Conservation (phyloP, 2,329 filamentous ascomycete genomes). For the Fusarium xyrophilum region DNA sequence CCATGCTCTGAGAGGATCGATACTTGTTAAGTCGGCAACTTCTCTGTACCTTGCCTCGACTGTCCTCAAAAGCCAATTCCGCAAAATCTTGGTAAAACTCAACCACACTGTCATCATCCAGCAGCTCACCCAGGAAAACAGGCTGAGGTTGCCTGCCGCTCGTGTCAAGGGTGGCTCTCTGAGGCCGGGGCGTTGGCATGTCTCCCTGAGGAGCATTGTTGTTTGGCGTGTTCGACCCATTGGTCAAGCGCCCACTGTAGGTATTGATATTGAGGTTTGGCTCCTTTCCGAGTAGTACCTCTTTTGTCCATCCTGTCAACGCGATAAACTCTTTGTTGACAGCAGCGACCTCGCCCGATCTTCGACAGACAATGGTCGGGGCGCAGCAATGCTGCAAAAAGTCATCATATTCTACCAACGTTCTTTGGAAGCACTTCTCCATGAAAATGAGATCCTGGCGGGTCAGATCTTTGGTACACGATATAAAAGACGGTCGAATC, state of each 20-base stretch:
- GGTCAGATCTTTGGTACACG: constrained; percentile 87
- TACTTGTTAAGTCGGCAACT: constrained; percentile 91
- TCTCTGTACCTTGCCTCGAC: constrained; percentile 81
- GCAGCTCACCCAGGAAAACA: constrained; percentile 88
- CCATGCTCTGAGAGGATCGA: constrained; percentile 70
- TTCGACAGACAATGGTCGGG: constrained; percentile 87
- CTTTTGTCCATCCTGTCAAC: constrained; percentile 91
- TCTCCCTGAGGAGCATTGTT: constrained; percentile 45
- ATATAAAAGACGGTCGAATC: constrained; percentile 91
- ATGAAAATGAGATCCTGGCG: constrained; percentile 92
- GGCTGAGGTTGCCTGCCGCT: constrained; percentile 68
- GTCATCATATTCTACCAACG: constrained; percentile 90
- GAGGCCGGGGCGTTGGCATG: constrained; percentile 60
- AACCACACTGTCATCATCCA: constrained; percentile 92
- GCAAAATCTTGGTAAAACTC: constrained; percentile 97
- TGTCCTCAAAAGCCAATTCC: constrained; percentile 89
- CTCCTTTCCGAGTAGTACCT: constrained; percentile 85
- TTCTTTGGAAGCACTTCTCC: constrained; percentile 96
- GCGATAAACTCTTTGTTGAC: constrained; percentile 98
- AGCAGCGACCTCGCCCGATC: constrained; percentile 92
- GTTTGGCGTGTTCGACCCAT: constrained; percentile 47
- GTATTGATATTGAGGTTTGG: constrained; percentile 87
- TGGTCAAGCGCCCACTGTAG: constrained; percentile 49
- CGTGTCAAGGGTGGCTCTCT: constrained; percentile 52
- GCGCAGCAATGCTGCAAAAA: constrained; percentile 88